A percentile compares a stretch with the other conserved stretches of the same genome.
phyloP scores from a whole-genome alignment of 2,329 filamentous ascomycete genomes.

The Clonostachys rosea region DNA sequence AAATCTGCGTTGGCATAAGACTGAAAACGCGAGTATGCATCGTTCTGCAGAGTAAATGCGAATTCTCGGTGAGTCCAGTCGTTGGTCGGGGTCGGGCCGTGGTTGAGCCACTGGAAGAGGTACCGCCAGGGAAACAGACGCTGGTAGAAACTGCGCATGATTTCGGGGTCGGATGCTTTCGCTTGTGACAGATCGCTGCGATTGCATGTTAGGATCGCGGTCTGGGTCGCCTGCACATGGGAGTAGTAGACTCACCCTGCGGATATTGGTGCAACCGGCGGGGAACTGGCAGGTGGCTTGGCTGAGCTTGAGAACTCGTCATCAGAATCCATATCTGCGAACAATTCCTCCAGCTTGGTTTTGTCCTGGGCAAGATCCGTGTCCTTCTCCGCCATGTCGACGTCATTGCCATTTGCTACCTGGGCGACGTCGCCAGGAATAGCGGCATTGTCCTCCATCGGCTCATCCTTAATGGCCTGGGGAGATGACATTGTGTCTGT shows the following conservation, averaged over 20 bases:
- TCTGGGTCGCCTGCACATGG: too few species aligned
- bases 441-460: constrained; percentile 22
- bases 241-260: background rate
- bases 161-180: constrained; percentile 67
- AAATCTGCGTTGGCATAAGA: constrained; percentile 52
- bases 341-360: constrained; percentile 54
- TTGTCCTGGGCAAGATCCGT: constrained; percentile 29
- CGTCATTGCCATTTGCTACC: constrained; percentile 16
- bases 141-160: constrained; percentile 93
- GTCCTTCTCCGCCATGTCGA: constrained; percentile 28
- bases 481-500: constrained; percentile 19
- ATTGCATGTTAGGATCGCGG: background rate
- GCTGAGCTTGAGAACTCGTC: constrained; percentile 50
- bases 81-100: constrained; percentile 76
- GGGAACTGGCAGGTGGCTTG: too few species aligned
- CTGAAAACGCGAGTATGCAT: constrained; percentile 90
- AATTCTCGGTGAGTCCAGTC: constrained; percentile 96
- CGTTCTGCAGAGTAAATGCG: constrained; percentile 89
- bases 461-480: constrained; percentile 20
- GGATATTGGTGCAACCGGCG: background rate
- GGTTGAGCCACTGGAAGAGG: constrained; percentile 97
- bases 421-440: constrained; percentile 17
- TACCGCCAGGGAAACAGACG: constrained; percentile 92
- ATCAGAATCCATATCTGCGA: constrained; percentile 54
- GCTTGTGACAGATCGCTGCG: constrained; percentile 26